A percentile compares a stretch with the other conserved stretches of the same genome.
These are phyloP conservation scores for Sanghuangporus baumii DNA, from an alignment of 1,284 basidiomycete genomes.

Conservation along the genomic window DNA sequence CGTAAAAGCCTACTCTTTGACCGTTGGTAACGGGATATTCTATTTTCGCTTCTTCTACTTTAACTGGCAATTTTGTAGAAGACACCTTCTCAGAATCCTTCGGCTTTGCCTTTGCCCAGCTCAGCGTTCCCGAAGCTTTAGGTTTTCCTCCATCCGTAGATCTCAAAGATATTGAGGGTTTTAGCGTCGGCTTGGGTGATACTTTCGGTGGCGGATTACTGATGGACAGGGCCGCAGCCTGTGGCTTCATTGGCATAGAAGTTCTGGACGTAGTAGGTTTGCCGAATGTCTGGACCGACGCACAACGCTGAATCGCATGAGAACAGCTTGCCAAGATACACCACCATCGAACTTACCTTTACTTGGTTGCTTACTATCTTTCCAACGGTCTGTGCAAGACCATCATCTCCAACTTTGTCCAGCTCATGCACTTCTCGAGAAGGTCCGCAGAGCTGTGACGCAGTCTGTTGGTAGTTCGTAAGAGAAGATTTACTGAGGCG, in stretches of 20 bases:
- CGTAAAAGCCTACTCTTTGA: background rate
- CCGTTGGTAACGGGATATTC: background rate
- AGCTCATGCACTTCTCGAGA: conserved; percentile 39
- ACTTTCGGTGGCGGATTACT: conserved; percentile 20
- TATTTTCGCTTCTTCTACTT: conserved; percentile 18
- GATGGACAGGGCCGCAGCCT: conserved; percentile 21
- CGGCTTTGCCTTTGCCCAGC: conserved; percentile 59
- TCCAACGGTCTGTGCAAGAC: conserved; percentile 13
- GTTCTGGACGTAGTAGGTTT: background rate
- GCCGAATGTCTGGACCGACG: background rate
- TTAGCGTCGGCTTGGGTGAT: conserved; percentile 18
- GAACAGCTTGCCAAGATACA: background rate
- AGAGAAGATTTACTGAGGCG: background rate
- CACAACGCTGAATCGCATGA: background rate
- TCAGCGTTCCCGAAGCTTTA: conserved; percentile 50
- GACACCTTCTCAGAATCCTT: conserved; percentile 30
- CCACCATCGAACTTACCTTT: conserved; percentile 31
- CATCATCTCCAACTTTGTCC: conserved; percentile 10
- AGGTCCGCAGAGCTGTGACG: conserved; percentile 48
- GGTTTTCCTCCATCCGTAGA: conserved; percentile 25
- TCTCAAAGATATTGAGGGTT: conserved; percentile 13
- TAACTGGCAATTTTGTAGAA: background rate
- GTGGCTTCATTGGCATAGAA: background rate
- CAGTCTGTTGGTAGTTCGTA: conserved; percentile 41
- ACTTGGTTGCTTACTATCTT: conserved; percentile 39